Conservation (phyloP, 1,284 basidiomycete genomes). For the Sphagnurus paluster region DNA sequence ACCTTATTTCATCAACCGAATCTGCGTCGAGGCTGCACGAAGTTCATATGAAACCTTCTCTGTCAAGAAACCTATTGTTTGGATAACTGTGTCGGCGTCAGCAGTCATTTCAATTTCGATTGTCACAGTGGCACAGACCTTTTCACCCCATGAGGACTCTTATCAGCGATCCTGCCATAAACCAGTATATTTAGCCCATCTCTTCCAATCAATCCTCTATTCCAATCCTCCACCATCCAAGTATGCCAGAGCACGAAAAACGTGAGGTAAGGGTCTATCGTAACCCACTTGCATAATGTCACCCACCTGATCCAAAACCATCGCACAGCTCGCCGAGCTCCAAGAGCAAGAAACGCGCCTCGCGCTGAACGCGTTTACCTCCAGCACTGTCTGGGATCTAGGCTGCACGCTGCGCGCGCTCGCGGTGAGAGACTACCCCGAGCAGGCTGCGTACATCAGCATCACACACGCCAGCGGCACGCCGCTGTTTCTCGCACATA, state of each 20-base stretch:
- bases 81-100: too few relatives aligned
- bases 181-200: too few relatives aligned
- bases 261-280: constrained; percentile 5
- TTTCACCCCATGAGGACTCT: too few relatives aligned
- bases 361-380: constrained; percentile 10
- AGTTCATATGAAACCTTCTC: too few relatives aligned
- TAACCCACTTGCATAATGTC: background rate
- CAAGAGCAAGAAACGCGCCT: constrained; percentile 14
- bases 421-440: constrained; percentile 14
- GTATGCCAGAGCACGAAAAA: constrained; percentile 14
- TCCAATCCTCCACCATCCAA: background rate
- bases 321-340: constrained; percentile 6
- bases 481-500: constrained; percentile 12
- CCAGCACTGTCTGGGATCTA: constrained; percentile 13
- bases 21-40: too few relatives aligned
- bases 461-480: constrained; percentile 11
- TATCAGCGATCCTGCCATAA: too few relatives aligned
- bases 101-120: too few relatives aligned
- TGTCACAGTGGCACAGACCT: too few relatives aligned
- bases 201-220: too few relatives aligned
- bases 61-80: too few relatives aligned
- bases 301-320: background rate
- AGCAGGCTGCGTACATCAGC: constrained; percentile 12
- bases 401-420: constrained; percentile 12
- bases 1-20: too few relatives aligned